Conservation (phyloP, 805 yeast species). For the Alloascoidea africana region DNA sequence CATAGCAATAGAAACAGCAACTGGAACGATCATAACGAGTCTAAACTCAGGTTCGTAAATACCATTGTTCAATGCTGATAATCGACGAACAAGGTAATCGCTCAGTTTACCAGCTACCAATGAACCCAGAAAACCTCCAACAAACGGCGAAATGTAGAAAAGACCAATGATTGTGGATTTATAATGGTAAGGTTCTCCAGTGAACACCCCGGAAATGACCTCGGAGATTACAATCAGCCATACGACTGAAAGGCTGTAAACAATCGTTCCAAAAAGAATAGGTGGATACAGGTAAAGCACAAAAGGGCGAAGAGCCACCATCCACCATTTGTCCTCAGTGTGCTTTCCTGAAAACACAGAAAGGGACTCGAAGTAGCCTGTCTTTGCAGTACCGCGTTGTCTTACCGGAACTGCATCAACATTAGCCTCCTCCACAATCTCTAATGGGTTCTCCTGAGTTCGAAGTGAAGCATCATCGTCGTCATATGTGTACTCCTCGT, state of each 20-base stretch:
- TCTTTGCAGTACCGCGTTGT: constrained; percentile 1
- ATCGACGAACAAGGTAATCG: constrained; percentile 28
- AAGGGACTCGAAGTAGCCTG: constrained; percentile 20
- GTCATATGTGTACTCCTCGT: too few species aligned
- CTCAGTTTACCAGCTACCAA: constrained; percentile 33
- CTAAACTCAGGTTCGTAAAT: constrained; percentile 51
- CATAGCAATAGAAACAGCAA: constrained; percentile 24
- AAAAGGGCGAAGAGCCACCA: constrained; percentile 39
- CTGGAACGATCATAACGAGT: constrained; percentile 35
- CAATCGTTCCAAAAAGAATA: constrained; percentile 32
- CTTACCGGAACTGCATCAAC: not conserved
- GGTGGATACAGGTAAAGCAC: constrained; percentile 33
- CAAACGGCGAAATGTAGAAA: constrained; percentile 37
- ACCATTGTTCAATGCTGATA: constrained; percentile 33
- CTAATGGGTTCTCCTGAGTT: not conserved
- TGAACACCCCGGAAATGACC: constrained; percentile 34
- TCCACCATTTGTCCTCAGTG: constrained; percentile 34
- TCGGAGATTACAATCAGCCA: constrained; percentile 52
- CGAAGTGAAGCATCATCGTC: not conserved
- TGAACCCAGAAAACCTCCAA: constrained; percentile 45
- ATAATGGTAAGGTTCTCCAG: constrained; percentile 28
- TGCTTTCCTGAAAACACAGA: constrained; percentile 33
- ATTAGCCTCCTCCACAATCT: not conserved
- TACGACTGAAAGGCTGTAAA: constrained; percentile 42
- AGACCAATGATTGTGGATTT: constrained; percentile 32